phyloP scores from a whole-genome alignment of 306 rosid genomes.

The Glycyrrhiza uralensis region DNA sequence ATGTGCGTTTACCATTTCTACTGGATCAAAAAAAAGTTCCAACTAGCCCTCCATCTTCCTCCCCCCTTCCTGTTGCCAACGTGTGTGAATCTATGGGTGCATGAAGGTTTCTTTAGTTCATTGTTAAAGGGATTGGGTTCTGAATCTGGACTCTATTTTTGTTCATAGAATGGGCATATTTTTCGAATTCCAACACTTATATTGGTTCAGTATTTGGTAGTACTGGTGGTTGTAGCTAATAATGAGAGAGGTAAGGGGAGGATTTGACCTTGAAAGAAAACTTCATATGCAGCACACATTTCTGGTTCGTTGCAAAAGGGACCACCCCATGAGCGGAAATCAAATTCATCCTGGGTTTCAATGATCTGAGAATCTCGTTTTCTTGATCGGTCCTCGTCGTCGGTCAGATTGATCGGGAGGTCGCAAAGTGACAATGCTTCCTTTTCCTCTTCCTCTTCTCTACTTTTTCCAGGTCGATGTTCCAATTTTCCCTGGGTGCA shows the following conservation, averaged over 20 bases:
- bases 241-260: conserved; percentile 54
- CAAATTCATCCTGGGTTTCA: conserved; percentile 52
- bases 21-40: no score
- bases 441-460: conserved; percentile 22
- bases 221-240: neutral
- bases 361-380: neutral
- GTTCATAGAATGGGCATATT: no score
- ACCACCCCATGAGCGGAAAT: conserved; percentile 42
- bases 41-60: no score
- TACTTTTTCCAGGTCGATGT: no score
- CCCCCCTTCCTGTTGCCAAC: no score
- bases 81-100: no score
- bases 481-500: conserved; percentile 1
- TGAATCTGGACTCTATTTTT: no score
- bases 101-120: no score
- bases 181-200: no score
- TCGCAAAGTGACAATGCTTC: conserved; percentile 57
- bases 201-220: no score
- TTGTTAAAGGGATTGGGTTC: no score
- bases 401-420: conserved; percentile 41
- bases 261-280: conserved; percentile 64
- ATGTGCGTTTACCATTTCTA: no score
- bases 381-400: conserved; percentile 24
- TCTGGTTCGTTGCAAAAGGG: conserved; percentile 24
- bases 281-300: conserved; percentile 78